Evolutionary conservation across 306 rosid species (phyloP).

Genomic region (Betula pendula): DNA sequence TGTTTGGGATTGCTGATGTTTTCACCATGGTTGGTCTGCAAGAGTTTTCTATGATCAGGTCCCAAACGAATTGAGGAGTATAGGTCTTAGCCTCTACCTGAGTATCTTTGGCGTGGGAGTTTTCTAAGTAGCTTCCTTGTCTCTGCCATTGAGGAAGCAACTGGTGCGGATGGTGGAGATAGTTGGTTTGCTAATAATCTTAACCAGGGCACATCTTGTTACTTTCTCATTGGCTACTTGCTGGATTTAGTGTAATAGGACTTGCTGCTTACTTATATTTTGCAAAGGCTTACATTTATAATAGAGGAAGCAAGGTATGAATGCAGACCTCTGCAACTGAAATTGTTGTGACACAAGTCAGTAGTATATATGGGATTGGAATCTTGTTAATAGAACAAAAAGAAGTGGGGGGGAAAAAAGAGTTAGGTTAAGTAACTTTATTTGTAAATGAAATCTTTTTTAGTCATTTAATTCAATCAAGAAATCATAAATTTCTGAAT

Average conservation of each 20-base stretch:
- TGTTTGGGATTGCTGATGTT: constrained; percentile 18
- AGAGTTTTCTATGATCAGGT: constrained; percentile 34
- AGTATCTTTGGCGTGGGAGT: constrained; percentile 26
- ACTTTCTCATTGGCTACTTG: constrained; percentile 26
- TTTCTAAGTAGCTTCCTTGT: constrained; percentile 26
- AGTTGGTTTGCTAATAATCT: constrained; percentile 34
- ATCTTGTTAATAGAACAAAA: background rate
- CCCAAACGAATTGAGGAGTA: constrained; percentile 26
- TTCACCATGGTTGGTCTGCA: constrained; percentile 26
- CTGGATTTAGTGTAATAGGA: constrained; percentile 6
- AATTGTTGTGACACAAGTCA: background rate
- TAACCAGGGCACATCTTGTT: constrained; percentile 29
- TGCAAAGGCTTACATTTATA: constrained; percentile 23
- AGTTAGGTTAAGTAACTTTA: too few relatives aligned
- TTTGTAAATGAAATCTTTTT: too few relatives aligned
- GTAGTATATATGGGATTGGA: background rate
- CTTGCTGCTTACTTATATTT: constrained; percentile 10
- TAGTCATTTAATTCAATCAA: too few relatives aligned
- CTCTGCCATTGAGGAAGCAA: constrained; percentile 17
- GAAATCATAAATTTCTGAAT: too few relatives aligned
- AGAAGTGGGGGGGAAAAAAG: background rate
- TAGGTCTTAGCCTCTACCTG: constrained; percentile 26
- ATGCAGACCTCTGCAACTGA: background rate
- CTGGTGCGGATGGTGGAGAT: constrained; percentile 17
- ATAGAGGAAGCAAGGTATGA: background rate